phyloP scores from a whole-genome alignment of 345 rosid species.

The Erodium maritimum region DNA sequence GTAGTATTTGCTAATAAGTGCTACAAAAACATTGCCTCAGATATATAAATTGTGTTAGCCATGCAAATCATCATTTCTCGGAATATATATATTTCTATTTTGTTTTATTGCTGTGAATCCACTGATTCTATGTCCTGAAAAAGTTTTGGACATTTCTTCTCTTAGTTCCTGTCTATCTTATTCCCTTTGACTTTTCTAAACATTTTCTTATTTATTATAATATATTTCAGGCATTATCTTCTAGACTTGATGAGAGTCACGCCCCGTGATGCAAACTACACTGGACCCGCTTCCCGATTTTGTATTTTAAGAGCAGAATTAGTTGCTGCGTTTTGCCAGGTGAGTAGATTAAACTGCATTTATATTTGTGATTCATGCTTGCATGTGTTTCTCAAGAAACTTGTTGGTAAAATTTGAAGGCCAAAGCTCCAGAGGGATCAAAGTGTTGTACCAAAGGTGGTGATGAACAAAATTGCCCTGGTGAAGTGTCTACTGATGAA shows the following conservation, averaged over 20 bases:
- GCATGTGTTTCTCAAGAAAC: constrained; percentile 11
- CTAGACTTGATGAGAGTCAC: constrained; percentile 99
- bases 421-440: constrained; percentile 40
- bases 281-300: constrained; percentile 85
- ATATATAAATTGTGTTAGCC: too few relatives aligned
- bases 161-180: background rate
- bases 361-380: constrained; percentile 8
- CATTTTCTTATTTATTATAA: background rate
- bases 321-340: constrained; percentile 87
- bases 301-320: constrained; percentile 92
- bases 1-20: too few relatives aligned
- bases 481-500: constrained; percentile 26
- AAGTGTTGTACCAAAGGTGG: constrained; percentile 33
- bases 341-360: constrained; percentile 9
- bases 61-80: too few relatives aligned
- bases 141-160: background rate
- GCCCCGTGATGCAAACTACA: constrained; percentile 95
- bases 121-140: too few relatives aligned
- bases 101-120: too few relatives aligned
- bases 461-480: constrained; percentile 17
- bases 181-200: too few relatives aligned
- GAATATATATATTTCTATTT: too few relatives aligned
- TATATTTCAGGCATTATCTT: constrained; percentile 62
- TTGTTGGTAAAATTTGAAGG: constrained; percentile 30
- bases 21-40: too few relatives aligned